Evolutionary conservation across 768 basidiomycete species (phyloP).

Genomic region (Leccinum truebloodii): DNA sequence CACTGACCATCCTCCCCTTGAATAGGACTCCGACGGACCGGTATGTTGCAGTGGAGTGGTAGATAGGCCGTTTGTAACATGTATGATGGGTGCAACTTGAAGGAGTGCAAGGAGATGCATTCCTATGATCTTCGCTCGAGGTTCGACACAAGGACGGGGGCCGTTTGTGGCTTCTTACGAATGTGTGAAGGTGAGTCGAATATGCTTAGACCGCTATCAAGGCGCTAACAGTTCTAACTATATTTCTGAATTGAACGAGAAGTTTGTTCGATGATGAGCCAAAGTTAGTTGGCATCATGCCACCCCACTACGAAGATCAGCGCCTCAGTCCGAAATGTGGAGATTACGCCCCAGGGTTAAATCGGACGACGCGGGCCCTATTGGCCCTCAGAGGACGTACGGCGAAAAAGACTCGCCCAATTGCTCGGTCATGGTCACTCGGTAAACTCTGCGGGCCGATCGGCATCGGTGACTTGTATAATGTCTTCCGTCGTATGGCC

Average conservation of each 20-base stretch:
- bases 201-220: not conserved
- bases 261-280: not conserved
- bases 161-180: not conserved
- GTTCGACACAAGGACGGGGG: not conserved
- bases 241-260: not conserved
- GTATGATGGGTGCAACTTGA: not conserved
- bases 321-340: not conserved
- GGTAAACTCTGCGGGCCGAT: constrained; percentile 18
- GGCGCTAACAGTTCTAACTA: not conserved
- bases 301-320: not conserved
- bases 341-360: not conserved
- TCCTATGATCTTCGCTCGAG: not conserved
- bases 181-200: not conserved
- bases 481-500: constrained; percentile 1
- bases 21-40: not conserved
- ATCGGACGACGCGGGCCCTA: not conserved
- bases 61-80: not conserved
- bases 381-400: constrained; percentile 6
- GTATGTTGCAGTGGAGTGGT: not conserved
- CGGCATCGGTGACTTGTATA: constrained; percentile 19
- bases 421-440: not conserved
- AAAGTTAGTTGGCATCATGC: not conserved
- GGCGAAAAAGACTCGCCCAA: constrained; percentile 29
- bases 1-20: no score
- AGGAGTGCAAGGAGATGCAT: not conserved